phyloP scores from a whole-genome alignment of 352 stramenopile species.

The Globisporangium heterothallicum region DNA sequence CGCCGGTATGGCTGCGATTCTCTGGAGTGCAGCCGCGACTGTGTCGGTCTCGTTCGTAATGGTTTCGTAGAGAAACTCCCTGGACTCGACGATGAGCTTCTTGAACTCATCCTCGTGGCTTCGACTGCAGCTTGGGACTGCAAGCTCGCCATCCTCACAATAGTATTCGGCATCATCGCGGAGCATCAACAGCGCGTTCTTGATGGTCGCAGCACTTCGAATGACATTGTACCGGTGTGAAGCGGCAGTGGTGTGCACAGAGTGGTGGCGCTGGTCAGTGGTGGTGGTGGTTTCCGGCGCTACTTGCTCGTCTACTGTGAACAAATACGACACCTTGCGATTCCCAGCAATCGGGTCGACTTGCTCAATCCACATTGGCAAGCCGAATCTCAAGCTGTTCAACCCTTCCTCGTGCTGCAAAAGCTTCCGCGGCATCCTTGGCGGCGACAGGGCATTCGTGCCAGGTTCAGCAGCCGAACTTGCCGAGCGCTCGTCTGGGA shows the following conservation, averaged over 20 bases:
- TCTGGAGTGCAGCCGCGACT: conserved; percentile 36
- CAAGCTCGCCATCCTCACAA: conserved; percentile 10
- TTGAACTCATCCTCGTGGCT: conserved; percentile 29
- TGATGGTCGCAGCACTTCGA: conserved; percentile 54
- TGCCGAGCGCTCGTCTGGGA: not conserved
- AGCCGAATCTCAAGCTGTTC: conserved; percentile 37
- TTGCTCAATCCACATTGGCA: conserved; percentile 68
- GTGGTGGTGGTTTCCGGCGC: not conserved
- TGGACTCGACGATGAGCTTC: conserved; percentile 47
- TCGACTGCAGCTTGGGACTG: conserved; percentile 20
- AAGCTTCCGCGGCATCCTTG: conserved; percentile 13
- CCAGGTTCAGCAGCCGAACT: not conserved
- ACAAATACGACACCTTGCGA: conserved; percentile 67
- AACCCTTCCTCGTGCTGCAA: conserved; percentile 23
- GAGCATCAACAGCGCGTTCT: conserved; percentile 50
- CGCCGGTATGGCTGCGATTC: conserved; percentile 17
- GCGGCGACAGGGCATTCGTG: not conserved
- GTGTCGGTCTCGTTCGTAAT: conserved; percentile 51
- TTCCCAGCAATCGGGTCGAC: conserved; percentile 49
- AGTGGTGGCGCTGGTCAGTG: not conserved
- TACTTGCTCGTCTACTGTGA: conserved; percentile 38
- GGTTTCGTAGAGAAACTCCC: conserved; percentile 60
- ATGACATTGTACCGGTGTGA: conserved; percentile 27
- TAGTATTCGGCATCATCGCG: conserved; percentile 15
- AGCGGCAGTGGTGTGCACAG: too few species aligned